Conservation (phyloP, 257 asterid species). For the Scutellaria baicalensis region DNA sequence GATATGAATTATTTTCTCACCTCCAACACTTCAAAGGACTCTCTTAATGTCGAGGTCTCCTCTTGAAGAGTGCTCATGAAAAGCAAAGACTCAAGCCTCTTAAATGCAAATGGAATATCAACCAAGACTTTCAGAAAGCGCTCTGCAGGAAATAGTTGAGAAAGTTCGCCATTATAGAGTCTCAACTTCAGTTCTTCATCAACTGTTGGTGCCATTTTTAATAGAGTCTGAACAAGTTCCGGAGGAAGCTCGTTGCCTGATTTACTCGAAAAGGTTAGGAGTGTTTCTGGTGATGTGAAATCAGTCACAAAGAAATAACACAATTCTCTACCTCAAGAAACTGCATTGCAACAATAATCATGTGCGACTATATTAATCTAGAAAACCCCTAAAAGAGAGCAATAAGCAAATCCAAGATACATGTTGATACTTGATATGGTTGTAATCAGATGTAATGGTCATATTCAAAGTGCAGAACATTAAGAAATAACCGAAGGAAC, state of each 20-base stretch:
- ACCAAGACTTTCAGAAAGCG: conserved; percentile 81
- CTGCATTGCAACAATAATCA: background rate
- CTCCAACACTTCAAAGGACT: conserved; percentile 69
- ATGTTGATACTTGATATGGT: background rate
- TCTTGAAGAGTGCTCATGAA: conserved; percentile 77
- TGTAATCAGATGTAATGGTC: background rate
- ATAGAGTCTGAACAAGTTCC: conserved; percentile 63
- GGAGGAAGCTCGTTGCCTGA: conserved; percentile 92
- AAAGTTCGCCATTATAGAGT: conserved; percentile 65
- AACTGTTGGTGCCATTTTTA: conserved; percentile 82
- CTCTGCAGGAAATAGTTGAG: conserved; percentile 82
- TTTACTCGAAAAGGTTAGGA: conserved; percentile 20
- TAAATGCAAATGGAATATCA: conserved; percentile 77
- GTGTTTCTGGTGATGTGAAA: background rate
- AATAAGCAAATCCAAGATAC: background rate
- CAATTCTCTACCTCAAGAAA: conserved; percentile 6
- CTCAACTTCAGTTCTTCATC: conserved; percentile 90
- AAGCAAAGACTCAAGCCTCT: conserved; percentile 65
- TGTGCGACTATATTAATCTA: background rate
- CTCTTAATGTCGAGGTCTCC: conserved; percentile 45
- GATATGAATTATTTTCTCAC: conserved; percentile 28
- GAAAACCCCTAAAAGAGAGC: background rate
- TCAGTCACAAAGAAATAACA: background rate
- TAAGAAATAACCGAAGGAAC: background rate
- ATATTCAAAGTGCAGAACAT: background rate